Base-by-base conservation (phyloP, 768 basidiomycete genomes). In the Boletus barrowsii region DNA sequence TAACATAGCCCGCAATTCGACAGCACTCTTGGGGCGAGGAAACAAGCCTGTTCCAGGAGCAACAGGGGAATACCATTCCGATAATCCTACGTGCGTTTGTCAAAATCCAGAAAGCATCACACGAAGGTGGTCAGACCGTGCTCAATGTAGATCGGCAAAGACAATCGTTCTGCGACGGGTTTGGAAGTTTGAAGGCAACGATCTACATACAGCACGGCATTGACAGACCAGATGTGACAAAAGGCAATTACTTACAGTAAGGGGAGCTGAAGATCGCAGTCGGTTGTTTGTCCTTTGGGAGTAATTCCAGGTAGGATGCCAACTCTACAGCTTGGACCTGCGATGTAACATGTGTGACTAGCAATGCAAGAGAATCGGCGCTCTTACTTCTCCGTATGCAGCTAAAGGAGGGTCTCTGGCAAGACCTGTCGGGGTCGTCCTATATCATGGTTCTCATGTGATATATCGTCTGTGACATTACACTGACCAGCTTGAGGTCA, bases 191-290 rank as follows among this genome's bases (percentile, higher is more conserved):
- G 91, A 22, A 93, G 74, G 68, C 92, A 93, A n/a, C 92, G 87
- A 72, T 93, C 90, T 92, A 60, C 35, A 10, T 18, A 22, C 14
- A 3, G 20, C 26, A 40, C 10, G 20, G 51, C 45, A 15, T 30
- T 47, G 44, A 20, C 32, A 22, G 30, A 32, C 15, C 18, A 33
- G 35, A 47, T 2, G n/a, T 17, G 20, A 50, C 20, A 5, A 42
- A 43, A 47, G n/a, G 30, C 37, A 44, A 10, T 29, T 4, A 63
- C 73, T 68, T 52, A 90, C 90, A 93, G 65, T 88, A 92, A 9
- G 90, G 90, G 10, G 90, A 93, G 11, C 88, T 90, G 68, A 90
- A 87, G 53, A 93, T 88, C 6, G 81, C 85, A 2, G 86, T 91
- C 1, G 91, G 91, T 13, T 80, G 77, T 42, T 86, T 78, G 8